Evolutionary conservation across 2,329 filamentous ascomycete genomes (phyloP).

Genomic region (Hymenoscyphus occultus): DNA sequence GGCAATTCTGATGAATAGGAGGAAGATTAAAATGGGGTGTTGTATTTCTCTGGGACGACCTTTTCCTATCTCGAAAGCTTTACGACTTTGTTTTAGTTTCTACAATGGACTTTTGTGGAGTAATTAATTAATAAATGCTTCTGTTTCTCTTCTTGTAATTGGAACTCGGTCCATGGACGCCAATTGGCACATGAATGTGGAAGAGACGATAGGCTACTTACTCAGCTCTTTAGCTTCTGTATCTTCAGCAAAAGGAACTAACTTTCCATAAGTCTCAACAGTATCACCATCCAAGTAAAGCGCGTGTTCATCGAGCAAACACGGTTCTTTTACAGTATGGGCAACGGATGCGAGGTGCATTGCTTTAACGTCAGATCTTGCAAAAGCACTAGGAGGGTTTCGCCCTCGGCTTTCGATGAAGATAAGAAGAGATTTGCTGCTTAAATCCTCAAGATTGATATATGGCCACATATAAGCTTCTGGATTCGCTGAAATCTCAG

Average conservation of each 20-base stretch:
- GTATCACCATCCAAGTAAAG: slow-evolving; percentile 37
- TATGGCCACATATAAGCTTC: slow-evolving; percentile 49
- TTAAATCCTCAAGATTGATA: slow-evolving; percentile 57
- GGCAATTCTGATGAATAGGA: no score
- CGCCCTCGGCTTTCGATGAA: slow-evolving; percentile 52
- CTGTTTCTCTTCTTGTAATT: not conserved
- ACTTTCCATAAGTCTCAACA: slow-evolving; percentile 37
- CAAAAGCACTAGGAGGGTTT: slow-evolving; percentile 47
- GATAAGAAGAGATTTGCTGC: slow-evolving; percentile 44
- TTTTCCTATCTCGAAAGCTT: no score
- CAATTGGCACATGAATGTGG: no score
- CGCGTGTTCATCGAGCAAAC: slow-evolving; percentile 32
- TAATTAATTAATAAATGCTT: not conserved
- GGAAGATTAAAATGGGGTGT: no score
- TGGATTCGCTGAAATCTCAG: slow-evolving; percentile 23
- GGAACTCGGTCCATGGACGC: no score
- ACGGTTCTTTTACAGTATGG: slow-evolving; percentile 31
- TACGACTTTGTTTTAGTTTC: no score
- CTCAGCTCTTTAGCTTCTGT: slow-evolving; percentile 29
- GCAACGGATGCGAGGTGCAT: slow-evolving; percentile 33
- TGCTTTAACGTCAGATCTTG: slow-evolving; percentile 42
- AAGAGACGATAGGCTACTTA: not conserved
- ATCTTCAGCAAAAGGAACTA: slow-evolving; percentile 36
- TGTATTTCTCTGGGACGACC: no score
- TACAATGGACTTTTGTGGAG: no score